Conservation (phyloP, 1,139 yeast species). For the Nakaseomyces uthaithaninus region DNA sequence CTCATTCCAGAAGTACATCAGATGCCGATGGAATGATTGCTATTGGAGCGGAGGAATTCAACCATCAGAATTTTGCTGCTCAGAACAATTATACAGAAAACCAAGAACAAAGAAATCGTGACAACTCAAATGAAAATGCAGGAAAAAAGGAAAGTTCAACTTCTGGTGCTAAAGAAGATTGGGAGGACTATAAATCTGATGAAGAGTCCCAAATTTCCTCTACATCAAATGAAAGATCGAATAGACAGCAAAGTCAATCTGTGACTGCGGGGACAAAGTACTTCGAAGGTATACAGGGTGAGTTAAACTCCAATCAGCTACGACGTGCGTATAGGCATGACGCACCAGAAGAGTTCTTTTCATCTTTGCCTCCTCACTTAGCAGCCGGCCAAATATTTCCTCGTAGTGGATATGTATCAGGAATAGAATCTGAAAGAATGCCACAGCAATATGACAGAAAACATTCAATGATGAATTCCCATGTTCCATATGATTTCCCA, state of each 20-base stretch:
- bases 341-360: not conserved
- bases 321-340: not conserved
- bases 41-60: not conserved
- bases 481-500: not conserved
- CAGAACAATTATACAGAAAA: not conserved
- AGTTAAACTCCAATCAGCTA: not conserved
- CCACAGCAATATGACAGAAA: not conserved
- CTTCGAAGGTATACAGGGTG: not conserved
- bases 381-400: not conserved
- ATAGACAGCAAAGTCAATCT: not conserved
- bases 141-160: too few species aligned
- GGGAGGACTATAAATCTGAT: slow-evolving; percentile 2
- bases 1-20: not conserved
- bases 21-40: not conserved
- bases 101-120: not conserved
- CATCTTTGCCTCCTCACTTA: not conserved
- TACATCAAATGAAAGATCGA: not conserved
- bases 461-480: not conserved
- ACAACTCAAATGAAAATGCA: too few species aligned
- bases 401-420: not conserved
- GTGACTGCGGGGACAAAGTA: not conserved
- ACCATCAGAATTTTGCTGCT: not conserved
- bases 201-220: not conserved
- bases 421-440: not conserved
- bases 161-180: not conserved